These are phyloP conservation scores for Brassica juncea DNA, from an alignment of 345 rosid species.

Conservation along the genomic window DNA sequence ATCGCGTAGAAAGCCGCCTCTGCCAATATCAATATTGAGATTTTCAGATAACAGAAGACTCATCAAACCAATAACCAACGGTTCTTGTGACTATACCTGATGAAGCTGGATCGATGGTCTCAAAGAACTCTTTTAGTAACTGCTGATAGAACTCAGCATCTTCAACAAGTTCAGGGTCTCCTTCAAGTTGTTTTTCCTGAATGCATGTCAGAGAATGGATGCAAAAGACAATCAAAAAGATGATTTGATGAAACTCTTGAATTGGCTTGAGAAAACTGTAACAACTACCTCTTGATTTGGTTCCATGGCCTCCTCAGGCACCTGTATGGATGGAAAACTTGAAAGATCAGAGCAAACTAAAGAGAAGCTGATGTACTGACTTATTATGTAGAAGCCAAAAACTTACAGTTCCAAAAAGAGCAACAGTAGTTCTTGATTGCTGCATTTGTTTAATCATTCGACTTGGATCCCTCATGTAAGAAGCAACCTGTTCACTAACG, in stretches of 20 bases:
- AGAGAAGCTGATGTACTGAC: background rate
- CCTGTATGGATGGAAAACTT: constrained; percentile 35
- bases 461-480: constrained; percentile 91
- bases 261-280: constrained; percentile 1
- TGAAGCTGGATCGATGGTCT: constrained; percentile 68
- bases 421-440: constrained; percentile 62
- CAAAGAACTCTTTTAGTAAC: constrained; percentile 79
- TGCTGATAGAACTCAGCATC: constrained; percentile 92
- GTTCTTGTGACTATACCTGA: constrained; percentile 46
- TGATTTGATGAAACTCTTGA: constrained; percentile 32
- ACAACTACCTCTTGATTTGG: constrained; percentile 53
- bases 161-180: constrained; percentile 86
- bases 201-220: background rate
- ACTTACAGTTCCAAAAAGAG: constrained; percentile 81
- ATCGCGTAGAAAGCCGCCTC: constrained; percentile 73
- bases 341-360: constrained; percentile 29
- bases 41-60: background rate
- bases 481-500: constrained; percentile 82
- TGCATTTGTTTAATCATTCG: constrained; percentile 98
- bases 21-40: constrained; percentile 37
- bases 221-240: background rate
- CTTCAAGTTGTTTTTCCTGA: constrained; percentile 61
- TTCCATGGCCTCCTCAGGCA: constrained; percentile 33
- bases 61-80: background rate
- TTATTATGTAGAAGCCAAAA: background rate